phyloP scores from a whole-genome alignment of 1,284 basidiomycete genomes.

The Clitocybe nebularis region DNA sequence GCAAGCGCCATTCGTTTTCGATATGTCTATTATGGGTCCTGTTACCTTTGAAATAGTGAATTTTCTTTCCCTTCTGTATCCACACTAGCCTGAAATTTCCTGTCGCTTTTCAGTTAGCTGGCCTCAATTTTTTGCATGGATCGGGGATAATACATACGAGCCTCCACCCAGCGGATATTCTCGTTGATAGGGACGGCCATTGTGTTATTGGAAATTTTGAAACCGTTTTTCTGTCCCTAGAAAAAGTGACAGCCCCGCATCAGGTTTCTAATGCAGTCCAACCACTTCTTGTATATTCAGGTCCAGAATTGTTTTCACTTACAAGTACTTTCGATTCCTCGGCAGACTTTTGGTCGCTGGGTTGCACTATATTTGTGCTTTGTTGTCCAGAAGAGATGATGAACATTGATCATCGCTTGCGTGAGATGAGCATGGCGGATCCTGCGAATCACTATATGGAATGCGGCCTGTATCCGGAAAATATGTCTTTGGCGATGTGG shows the following conservation, averaged over 20 bases:
- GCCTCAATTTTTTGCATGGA: neutral
- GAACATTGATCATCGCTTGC: neutral
- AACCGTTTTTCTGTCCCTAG: neutral
- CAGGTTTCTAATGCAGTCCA: neutral
- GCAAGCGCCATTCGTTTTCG: neutral
- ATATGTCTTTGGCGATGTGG: conserved; percentile 1
- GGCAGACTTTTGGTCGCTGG: conserved; percentile 3
- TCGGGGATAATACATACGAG: neutral
- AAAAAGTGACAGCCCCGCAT: neutral
- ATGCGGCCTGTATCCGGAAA: neutral
- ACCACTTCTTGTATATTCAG: neutral
- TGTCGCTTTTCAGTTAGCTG: neutral
- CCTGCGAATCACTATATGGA: neutral
- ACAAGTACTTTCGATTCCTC: neutral
- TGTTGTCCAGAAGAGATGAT: too few species aligned
- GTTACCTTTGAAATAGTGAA: neutral
- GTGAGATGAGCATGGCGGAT: neutral
- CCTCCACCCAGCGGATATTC: neutral
- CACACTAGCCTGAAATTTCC: too few species aligned
- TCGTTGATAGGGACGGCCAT: neutral
- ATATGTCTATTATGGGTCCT: neutral
- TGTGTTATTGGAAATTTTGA: conserved; percentile 1
- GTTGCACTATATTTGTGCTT: neutral
- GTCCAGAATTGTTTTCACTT: neutral
- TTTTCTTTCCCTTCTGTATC: neutral